Conservation (phyloP, 345 rosid genomes). For the rapeseed (Brassica napus) region Da-Ae NC_063448.1:50684501-50685000, state of each 20-base stretch:
- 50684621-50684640: conserved; percentile 34
- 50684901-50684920: background rate
- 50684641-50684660: conserved; percentile 17
- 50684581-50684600: conserved; percentile 6
- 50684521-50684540: conserved; percentile 12
- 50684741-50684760: conserved; percentile 46
- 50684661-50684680: background rate
- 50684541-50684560: conserved; percentile 26
- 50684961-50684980: conserved; percentile 35
- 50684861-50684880: conserved; percentile 82
- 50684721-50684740: conserved; percentile 54
- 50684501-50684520: conserved; percentile 26
- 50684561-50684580: conserved; percentile 24
- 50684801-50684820: conserved; percentile 46
- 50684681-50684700: conserved; percentile 36
- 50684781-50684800: conserved; percentile 46
- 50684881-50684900: background rate
- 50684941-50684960: conserved; percentile 14
- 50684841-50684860: conserved; percentile 67
- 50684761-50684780: conserved; percentile 60
- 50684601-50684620: conserved; percentile 28
- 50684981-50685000: conserved; percentile 24
- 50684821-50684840: conserved; percentile 46
- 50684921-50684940: background rate
- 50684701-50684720: conserved; percentile 86